phyloP scores from a whole-genome alignment of 345 rosid species.

The Moricandia arvensis region DNA sequence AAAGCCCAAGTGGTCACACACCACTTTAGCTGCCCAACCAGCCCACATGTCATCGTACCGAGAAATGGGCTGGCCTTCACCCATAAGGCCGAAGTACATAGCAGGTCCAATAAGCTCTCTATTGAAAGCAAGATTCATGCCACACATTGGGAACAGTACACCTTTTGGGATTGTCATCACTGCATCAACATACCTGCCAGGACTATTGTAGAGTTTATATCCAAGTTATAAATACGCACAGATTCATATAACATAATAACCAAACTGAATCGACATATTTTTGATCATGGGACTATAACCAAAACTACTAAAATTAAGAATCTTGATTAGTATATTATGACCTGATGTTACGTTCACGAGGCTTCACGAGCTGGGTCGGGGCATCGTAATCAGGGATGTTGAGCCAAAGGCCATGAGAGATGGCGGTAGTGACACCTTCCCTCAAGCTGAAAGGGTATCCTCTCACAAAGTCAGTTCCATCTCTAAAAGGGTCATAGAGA shows the following conservation, averaged over 20 bases:
- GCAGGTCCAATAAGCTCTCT: conserved; percentile 84
- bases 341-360: conserved; percentile 80
- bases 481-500: conserved; percentile 49
- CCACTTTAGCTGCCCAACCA: conserved; percentile 84
- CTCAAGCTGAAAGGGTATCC: conserved; percentile 85
- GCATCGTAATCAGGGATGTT: conserved; percentile 94
- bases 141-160: conserved; percentile 84
- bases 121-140: conserved; percentile 84
- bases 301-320: background rate
- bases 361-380: conserved; percentile 89
- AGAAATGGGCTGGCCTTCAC: conserved; percentile 89
- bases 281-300: background rate
- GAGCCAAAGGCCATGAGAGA: conserved; percentile 91
- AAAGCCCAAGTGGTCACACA: conserved; percentile 77
- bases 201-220: conserved; percentile 12
- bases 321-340: conserved; percentile 13
- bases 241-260: background rate
- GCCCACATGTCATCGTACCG: conserved; percentile 97
- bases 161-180: conserved; percentile 86
- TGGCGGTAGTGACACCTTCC: conserved; percentile 75
- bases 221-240: background rate
- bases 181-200: conserved; percentile 71
- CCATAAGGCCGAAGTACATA: conserved; percentile 90
- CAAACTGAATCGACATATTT: background rate
- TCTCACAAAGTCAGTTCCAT: conserved; percentile 77